Conservation (phyloP, 2,329 filamentous ascomycete species). For the Cladophialophora carrionii region DNA sequence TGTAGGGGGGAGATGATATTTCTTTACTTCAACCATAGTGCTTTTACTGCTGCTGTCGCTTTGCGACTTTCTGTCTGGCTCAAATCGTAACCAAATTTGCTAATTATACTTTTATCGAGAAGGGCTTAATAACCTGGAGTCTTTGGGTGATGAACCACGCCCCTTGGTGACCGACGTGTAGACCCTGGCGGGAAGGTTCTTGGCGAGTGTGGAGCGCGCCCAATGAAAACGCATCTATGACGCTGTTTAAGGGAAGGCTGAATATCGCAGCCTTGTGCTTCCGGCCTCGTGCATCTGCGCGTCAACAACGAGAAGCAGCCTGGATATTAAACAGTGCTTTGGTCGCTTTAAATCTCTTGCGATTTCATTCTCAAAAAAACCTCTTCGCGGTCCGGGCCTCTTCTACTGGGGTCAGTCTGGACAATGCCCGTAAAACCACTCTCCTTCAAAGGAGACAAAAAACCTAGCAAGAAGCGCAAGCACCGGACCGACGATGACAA, state of each 20-base stretch:
- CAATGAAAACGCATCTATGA: not conserved
- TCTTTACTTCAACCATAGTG: slow-evolving; percentile 60
- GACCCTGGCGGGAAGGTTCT: not conserved
- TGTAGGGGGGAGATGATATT: slow-evolving; percentile 49
- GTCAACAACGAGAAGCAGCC: not conserved
- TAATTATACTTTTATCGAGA: not conserved
- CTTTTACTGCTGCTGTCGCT: not conserved
- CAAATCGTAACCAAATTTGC: not conserved
- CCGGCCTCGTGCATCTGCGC: not conserved
- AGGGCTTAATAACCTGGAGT: too few relatives aligned
- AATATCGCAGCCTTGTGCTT: not conserved
- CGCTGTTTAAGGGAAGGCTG: not conserved
- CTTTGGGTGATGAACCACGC: not conserved
- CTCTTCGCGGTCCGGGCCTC: too few relatives aligned
- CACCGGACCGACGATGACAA: slow-evolving; percentile 60
- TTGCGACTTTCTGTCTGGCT: not conserved
- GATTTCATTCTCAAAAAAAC: not conserved
- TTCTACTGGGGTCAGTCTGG: not conserved
- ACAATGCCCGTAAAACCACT: slow-evolving; percentile 70
- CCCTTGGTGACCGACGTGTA: not conserved
- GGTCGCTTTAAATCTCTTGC: not conserved
- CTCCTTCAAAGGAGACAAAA: slow-evolving; percentile 96
- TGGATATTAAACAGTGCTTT: not conserved
- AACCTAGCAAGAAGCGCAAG: slow-evolving; percentile 75
- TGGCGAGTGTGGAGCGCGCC: not conserved